These are phyloP conservation scores for Aspergillus incahuasiensis DNA, from an alignment of 495 filamentous ascomycete genomes.

Conservation along the genomic window DNA sequence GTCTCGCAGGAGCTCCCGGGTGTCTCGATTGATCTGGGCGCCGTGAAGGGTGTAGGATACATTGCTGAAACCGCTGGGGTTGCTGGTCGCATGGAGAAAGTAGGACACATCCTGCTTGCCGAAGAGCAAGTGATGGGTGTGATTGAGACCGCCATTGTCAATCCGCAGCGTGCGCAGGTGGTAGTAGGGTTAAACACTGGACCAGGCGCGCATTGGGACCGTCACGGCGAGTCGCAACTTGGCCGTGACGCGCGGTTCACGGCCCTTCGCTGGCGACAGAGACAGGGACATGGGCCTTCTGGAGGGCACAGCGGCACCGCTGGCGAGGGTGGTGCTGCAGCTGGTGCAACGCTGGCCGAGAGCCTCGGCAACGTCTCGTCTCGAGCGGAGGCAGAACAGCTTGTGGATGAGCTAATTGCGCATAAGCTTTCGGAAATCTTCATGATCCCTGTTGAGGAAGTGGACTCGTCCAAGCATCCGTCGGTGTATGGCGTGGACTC, in stretches of 20 bases:
- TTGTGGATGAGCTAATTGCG: not conserved
- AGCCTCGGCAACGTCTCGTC: not conserved
- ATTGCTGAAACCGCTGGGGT: not conserved
- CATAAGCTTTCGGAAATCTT: not conserved
- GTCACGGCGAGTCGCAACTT: not conserved
- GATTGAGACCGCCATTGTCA: not conserved
- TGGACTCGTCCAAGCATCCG: not conserved
- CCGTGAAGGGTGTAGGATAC: not conserved
- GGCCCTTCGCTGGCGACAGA: not conserved
- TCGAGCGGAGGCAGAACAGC: not conserved
- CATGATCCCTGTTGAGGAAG: not conserved
- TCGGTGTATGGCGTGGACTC: not conserved
- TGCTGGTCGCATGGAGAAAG: not conserved
- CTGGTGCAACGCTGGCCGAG: not conserved
- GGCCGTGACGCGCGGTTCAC: not conserved
- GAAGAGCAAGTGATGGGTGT: not conserved
- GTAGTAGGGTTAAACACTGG: not conserved
- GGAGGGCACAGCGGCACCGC: too few relatives aligned
- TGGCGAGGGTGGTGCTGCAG: too few relatives aligned
- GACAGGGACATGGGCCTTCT: too few relatives aligned
- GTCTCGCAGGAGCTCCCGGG: not conserved
- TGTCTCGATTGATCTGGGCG: not conserved
- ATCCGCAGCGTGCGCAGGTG: not conserved
- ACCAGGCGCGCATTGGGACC: not conserved
- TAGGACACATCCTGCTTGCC: not conserved